Evolutionary conservation across 2,329 filamentous ascomycete genomes (phyloP), one percentile per base, ranked within the genome.

Genomic region (Epichloe hybrida): DNA sequence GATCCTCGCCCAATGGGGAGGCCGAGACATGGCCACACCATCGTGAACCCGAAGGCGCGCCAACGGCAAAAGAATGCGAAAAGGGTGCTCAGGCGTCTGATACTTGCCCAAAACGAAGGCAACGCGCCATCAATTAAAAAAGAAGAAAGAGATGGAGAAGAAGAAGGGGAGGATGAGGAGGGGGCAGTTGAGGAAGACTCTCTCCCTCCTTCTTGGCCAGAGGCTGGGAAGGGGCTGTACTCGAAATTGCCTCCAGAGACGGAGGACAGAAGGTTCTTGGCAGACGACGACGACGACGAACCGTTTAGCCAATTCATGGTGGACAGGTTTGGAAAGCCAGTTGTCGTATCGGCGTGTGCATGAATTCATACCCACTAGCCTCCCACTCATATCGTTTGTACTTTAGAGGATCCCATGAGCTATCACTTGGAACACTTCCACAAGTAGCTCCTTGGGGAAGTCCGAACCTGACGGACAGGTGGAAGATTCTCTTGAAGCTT

Each of bases 261-360:
- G 7, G 61, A 70, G 31, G 69, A 72, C 50, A 54, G 59, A n/a
- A 48, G 49, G 5, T 60, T 68, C 31, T 56, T 72, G 17, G 51
- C 61, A 31, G 70, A 72, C 45, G 62, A 66, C 4, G 66, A 70
- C 21, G 69, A 72, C 38, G 67, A 69, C 46, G 67, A 70, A 46
- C 63, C 69, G 0, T 72, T 72, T 46, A 72, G 69, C 42, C 69
- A 72, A 48, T 72, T 72, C 54, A 59, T 66, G 52, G 66, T 72
- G 8, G 66, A 71, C 38, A 55, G 52, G 20, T 54, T 61, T 17
- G 68, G 69, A n/a, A 66, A 63, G 53, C 65, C 68, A 46, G 63
- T 69, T 20, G 55, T 63, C 42, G 57, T 66, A 21, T 55, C 63
- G 12, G 55, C 62, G 17, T 62, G 59, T 50, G 59, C 56, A 35